Conservation (phyloP, 2,329 filamentous ascomycete genomes). For the Aspergillus proliferans region DNA sequence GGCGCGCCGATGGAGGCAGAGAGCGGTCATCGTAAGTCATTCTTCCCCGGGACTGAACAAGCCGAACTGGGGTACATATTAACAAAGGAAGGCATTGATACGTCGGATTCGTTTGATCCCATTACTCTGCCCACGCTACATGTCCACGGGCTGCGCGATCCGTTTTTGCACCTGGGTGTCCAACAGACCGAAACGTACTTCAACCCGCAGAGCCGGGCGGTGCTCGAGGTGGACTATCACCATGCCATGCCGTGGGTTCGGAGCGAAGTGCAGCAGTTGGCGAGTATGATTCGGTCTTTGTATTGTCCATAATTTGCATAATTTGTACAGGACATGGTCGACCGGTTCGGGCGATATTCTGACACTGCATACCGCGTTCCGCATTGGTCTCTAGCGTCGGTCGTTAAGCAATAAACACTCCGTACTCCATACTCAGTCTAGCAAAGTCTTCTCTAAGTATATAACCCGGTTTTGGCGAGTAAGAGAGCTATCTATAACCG, state of each 20-base stretch:
- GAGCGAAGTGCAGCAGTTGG: constrained; percentile 12
- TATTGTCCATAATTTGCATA: constrained; percentile 1
- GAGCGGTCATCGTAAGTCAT: constrained; percentile 9
- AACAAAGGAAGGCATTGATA: not conserved
- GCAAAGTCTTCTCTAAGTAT: too few species aligned
- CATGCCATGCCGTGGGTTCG: constrained; percentile 20
- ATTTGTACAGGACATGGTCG: too few species aligned
- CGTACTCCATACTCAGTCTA: too few species aligned
- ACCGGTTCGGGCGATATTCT: too few species aligned
- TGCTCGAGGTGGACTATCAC: constrained; percentile 18
- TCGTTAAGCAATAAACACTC: too few species aligned
- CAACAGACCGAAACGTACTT: constrained; percentile 12
- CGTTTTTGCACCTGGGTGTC: constrained; percentile 10
- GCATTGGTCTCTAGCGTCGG: too few species aligned
- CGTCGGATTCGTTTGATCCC: not conserved
- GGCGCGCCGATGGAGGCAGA: constrained; percentile 16
- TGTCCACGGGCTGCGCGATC: constrained; percentile 16
- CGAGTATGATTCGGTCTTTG: constrained; percentile 7
- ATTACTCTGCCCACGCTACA: constrained; percentile 15
- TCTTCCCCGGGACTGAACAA: not conserved
- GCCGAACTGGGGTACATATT: not conserved
- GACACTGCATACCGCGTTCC: too few species aligned
- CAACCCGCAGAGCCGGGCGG: constrained; percentile 2
- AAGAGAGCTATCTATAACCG: too few species aligned
- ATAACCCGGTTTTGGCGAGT: too few species aligned